Base-by-base conservation (phyloP, 1,139 yeast species). In the Candida glucosophila region DNA sequence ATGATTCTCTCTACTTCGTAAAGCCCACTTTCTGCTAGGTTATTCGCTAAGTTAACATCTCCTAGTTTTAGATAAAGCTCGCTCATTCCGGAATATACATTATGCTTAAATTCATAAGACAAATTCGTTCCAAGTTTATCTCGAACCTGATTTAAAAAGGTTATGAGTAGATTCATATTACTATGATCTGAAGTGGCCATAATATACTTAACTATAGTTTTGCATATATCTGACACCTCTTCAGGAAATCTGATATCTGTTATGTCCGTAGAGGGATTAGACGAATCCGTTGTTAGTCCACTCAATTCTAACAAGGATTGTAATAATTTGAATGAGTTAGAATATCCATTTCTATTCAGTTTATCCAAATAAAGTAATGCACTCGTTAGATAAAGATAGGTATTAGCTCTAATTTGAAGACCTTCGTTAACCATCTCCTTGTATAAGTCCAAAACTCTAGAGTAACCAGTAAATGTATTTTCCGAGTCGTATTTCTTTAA, bases 361-460 rank as follows among this genome's bases (percentile, higher is more conserved):
- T 53, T 34, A 33, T 67, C 71, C 24, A 56, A 40, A 30, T 50
- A 50, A 5, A 67, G 49, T 12, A 69, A 49, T 1, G 76, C 55
- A 25, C 54, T 49, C 38, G 71, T 50, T 29, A 71, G 38, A 33
- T 47, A 54, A 18, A 49, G 50, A 30, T 71, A 63, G 0, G 71
- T 51, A 12, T 44, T 44, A 0, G 70, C 47, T 6, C 58, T 46
- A 3, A 63, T 41, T 1, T 44, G 39, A 4, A 60, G 37, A 6
- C 55, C 47, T 6, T 41, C 38, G 4, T 47, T 44, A 3, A 56
- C 58, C 65, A 70, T 59, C 23, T 53, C 49, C 22, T 59, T 49
- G 39, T 67, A 72, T 2, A 65, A 17, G 8, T 48, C 41, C 30
- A 60, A 41, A 5, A 56, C 47, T 29, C 37, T 44, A 15, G 55